Conservation (phyloP, 257 asterid species). For the Ilex asprella region DNA sequence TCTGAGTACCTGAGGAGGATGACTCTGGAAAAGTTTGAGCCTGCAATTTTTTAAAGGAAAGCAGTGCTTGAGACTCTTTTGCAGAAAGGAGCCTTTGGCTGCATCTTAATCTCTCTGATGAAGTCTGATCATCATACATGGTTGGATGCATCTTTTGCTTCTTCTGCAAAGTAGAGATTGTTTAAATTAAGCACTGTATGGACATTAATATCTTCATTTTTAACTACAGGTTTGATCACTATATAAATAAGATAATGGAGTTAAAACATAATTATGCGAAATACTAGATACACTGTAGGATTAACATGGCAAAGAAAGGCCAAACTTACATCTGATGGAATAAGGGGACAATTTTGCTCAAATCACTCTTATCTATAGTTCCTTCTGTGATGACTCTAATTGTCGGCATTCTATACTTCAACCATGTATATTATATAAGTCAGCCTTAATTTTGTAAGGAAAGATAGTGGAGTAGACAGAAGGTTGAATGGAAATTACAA, state of each 20-base stretch:
- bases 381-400: no score
- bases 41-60: constrained; percentile 20
- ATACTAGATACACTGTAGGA: neutral
- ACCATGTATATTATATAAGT: no score
- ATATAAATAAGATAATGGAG: neutral
- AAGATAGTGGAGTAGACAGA: no score
- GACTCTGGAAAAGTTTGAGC: constrained; percentile 15
- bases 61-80: constrained; percentile 27
- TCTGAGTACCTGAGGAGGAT: constrained; percentile 30
- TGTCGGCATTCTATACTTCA: no score
- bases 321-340: neutral
- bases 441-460: no score
- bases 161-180: constrained; percentile 42
- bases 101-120: constrained; percentile 50
- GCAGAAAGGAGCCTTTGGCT: constrained; percentile 60
- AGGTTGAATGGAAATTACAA: no score
- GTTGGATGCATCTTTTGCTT: constrained; percentile 80
- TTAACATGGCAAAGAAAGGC: neutral
- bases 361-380: no score
- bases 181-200: constrained; percentile 16
- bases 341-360: no score
- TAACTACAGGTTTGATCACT: neutral
- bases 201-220: neutral
- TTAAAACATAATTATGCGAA: neutral
- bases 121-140: constrained; percentile 55